Evolutionary conservation across 2,329 filamentous ascomycete species (phyloP), one percentile per base, ranked within the genome.

Genomic region (Grosmannia penicillata): DNA sequence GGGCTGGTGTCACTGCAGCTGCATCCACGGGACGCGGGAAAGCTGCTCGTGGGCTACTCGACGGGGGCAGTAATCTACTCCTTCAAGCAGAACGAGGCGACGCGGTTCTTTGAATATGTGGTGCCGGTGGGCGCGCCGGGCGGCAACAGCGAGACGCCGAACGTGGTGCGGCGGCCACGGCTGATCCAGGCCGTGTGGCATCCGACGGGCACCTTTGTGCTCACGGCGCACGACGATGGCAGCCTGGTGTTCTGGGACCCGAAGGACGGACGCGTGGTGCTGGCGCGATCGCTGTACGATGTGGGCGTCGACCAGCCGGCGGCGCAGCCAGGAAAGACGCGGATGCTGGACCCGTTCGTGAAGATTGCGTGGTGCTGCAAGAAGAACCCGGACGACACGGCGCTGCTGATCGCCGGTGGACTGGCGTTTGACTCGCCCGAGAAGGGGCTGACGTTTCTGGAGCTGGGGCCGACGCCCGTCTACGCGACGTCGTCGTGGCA

Each of bases 401-500:
- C 78, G 2, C 66, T 98, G 19, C 60, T 98, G 28, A 70, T 98
- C 39, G 82, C 86, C 3, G 91, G 91, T 23, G 91, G 91, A 5
- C 72, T 80, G 44, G 65, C 72, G 2, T 69, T 72, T 1, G 78
- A 78, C 15, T 69, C 75, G 28, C 65, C 73, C 5, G 70, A 75
- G 6, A 86, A 82, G 56, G 84, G 83, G 6, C 58, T 98, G 44
- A 93, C 82, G 1, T 89, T 96, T 47, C 68, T 96, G 41, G 91
- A 98, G 48, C 66, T 98, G 41, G 91, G 91, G 3, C 61, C 77
- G 34, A 95, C 89, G 7, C 91, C 91, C 1, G 78, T 84, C 36
- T 96, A 95, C 59, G 77, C 84, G 26, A 96, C 91, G 5, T 89
- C 87, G 9, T 78, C 83, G 4, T 96, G 87, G 85, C 83, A 93